phyloP scores from a whole-genome alignment of 148 eudicot species.

The Nepenthes mirabilis region DNA sequence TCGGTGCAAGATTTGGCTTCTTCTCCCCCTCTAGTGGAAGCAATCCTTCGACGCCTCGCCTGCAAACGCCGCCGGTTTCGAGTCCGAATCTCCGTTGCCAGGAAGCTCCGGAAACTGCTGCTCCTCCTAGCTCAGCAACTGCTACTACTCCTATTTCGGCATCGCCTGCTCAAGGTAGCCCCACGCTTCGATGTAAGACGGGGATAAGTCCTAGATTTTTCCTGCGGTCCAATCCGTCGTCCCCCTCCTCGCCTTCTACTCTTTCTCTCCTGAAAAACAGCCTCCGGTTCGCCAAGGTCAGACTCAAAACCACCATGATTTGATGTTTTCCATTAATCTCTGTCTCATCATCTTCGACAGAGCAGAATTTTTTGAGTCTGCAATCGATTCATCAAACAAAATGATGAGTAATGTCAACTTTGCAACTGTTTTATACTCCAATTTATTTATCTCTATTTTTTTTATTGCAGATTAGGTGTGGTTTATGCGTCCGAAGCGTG shows the following conservation, averaged over 20 bases:
- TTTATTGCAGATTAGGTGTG: conserved; percentile 54
- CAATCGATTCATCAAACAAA: no score
- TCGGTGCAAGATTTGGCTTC: conserved; percentile 33
- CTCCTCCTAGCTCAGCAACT: not conserved
- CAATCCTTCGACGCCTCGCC: conserved; percentile 36
- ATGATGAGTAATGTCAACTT: no score
- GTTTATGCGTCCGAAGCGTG: conserved; percentile 61
- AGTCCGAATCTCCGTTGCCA: conserved; percentile 28
- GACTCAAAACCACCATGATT: not conserved
- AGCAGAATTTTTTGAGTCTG: no score
- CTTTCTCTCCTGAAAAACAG: conserved; percentile 53
- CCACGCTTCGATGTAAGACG: conserved; percentile 29
- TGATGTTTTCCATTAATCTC: conserved; percentile 59
- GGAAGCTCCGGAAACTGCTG: conserved; percentile 1
- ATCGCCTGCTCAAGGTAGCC: conserved; percentile 14
- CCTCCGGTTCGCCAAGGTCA: conserved; percentile 22
- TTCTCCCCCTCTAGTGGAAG: conserved; percentile 26
- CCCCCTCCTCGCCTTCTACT: conserved; percentile 61
- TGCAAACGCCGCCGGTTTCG: conserved; percentile 15
- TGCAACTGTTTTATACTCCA: not conserved
- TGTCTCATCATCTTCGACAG: conserved; percentile 32
- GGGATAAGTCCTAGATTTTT: conserved; percentile 25
- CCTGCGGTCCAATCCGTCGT: conserved; percentile 28
- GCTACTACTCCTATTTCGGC: not conserved
- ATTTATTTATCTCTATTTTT: not conserved